Evolutionary conservation across 768 basidiomycete species (phyloP).

Genomic region (Hemileccinum impolitum): DNA sequence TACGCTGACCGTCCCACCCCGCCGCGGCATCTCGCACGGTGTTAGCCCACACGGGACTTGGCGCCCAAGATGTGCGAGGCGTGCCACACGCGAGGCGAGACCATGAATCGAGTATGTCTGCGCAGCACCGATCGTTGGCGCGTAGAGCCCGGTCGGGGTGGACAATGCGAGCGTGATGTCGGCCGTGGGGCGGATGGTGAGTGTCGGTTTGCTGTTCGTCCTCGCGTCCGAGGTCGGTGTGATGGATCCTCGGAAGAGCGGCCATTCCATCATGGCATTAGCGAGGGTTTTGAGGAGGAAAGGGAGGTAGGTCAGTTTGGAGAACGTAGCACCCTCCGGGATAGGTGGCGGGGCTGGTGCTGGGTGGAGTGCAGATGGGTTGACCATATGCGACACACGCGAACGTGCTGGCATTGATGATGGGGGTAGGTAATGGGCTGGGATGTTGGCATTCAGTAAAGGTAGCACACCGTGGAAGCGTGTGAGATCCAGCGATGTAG

Average conservation of each 20-base stretch:
- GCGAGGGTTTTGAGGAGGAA: conserved; percentile 81
- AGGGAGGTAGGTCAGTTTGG: conserved; percentile 76
- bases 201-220: conserved; percentile 49
- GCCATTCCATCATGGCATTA: conserved; percentile 80
- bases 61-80: conserved; percentile 62
- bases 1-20: conserved; percentile 77
- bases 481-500: conserved; percentile 74
- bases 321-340: conserved; percentile 54
- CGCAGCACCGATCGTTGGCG: conserved; percentile 61
- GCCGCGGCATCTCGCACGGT: conserved; percentile 64
- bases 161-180: conserved; percentile 78
- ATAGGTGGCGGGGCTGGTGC: conserved; percentile 40
- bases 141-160: conserved; percentile 80
- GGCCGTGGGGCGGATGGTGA: conserved; percentile 69
- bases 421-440: conserved; percentile 46
- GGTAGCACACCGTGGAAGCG: conserved; percentile 61
- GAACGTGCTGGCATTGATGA: conserved; percentile 34
- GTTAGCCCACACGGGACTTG: conserved; percentile 65
- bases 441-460: conserved; percentile 65
- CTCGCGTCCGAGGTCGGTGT: conserved; percentile 35
- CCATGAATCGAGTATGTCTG: conserved; percentile 56
- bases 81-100: conserved; percentile 58
- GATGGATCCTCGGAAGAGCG: conserved; percentile 75
- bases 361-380: conserved; percentile 39
- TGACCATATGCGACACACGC: conserved; percentile 27